These are phyloP conservation scores for Candolleomyces efflorescens DNA, from an alignment of 768 basidiomycete species.

Conservation along the genomic window DNA sequence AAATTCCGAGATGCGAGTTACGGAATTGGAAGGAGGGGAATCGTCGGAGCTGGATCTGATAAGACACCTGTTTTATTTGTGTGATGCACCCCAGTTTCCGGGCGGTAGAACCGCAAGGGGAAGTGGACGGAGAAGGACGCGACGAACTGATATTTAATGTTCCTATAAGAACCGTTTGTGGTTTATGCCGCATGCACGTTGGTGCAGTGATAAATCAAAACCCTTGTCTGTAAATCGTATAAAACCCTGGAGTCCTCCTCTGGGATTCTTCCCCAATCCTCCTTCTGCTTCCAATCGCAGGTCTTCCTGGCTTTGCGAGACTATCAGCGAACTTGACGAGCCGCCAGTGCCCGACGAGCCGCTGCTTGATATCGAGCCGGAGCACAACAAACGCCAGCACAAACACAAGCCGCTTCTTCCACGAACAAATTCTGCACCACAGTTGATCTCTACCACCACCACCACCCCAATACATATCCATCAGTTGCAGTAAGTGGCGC, in stretches of 20 bases:
- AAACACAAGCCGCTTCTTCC: conserved; percentile 40
- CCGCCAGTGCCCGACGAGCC: conserved; percentile 28
- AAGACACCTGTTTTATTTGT: conserved; percentile 3
- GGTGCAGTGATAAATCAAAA: conserved; percentile 22
- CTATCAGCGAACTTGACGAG: conserved; percentile 45
- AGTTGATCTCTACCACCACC: conserved; percentile 62
- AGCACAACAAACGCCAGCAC: conserved; percentile 62
- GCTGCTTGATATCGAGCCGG: conserved; percentile 30
- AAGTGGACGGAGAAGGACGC: conserved; percentile 7
- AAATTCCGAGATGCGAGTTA: conserved; percentile 5
- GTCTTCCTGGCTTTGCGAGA: conserved; percentile 34
- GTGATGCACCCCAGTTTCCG: conserved; percentile 2
- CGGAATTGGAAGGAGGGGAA: conserved; percentile 13
- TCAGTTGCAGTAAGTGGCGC: conserved; percentile 34
- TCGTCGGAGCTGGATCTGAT: conserved; percentile 6
- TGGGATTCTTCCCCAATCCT: conserved; percentile 14
- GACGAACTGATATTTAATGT: conserved; percentile 9
- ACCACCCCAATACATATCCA: conserved; percentile 56
- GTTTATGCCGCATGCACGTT: conserved; percentile 35
- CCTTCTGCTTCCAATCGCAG: conserved; percentile 6
- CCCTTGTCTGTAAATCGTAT: conserved; percentile 10
- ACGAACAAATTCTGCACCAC: conserved; percentile 50
- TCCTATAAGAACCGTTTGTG: conserved; percentile 7
- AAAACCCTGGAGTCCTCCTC: conserved; percentile 19
- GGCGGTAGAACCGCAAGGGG: conserved; percentile 3